Evolutionary conservation across 768 basidiomycete genomes (phyloP), one percentile per base, ranked within the genome.

Genomic region (Auricularia cornea): DNA sequence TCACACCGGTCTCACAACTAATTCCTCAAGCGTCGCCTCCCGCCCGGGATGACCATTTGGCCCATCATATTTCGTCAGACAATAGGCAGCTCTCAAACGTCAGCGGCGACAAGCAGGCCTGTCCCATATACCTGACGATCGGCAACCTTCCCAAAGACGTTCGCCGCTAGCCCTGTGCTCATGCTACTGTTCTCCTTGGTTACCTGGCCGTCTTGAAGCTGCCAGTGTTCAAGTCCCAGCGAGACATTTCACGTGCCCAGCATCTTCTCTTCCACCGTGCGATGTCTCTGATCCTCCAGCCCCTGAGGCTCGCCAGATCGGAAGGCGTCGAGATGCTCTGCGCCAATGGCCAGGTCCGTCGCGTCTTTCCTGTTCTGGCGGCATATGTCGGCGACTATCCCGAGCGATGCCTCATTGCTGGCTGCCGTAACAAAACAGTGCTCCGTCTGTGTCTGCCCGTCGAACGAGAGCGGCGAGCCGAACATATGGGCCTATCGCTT

Each of bases 11-110:
- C 18, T 10, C 12, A 23, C 44, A 20, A 23, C 16, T 23, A 18
- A 14, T 20, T 35, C 10, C 35, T 11, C 23, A 28, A 62, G 52
- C 29, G 44, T 0, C 64, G 59, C 20, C 26, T 44, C 16, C 30
- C 26, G 1, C n/a, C 57, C 14, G 67, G 65, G 5, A 74, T 74
- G 0, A 74, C 78, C 1, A 69, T 80, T 3, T 67, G 77, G 0
- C 81, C 80, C 0, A 56, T 84, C 3, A 80, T 83, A 18, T 67
- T 83, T 2, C 79, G 0, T 74, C 79, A 0, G 80, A 83, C 68
- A 82, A 81, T 59, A 82, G 79, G 0, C 71, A 75, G 60, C 68
- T 81, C 0, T 62, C 64, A 2, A 63, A 68, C 1, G 78, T 81
- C 63, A 65, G 70, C 6, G 66, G 74, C 2, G 75, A 79, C 62